Evolutionary conservation across 176 grass and related monocot species (phyloP), one percentile per base, ranked within the genome.

Genomic region (Oryza nivara): DNA sequence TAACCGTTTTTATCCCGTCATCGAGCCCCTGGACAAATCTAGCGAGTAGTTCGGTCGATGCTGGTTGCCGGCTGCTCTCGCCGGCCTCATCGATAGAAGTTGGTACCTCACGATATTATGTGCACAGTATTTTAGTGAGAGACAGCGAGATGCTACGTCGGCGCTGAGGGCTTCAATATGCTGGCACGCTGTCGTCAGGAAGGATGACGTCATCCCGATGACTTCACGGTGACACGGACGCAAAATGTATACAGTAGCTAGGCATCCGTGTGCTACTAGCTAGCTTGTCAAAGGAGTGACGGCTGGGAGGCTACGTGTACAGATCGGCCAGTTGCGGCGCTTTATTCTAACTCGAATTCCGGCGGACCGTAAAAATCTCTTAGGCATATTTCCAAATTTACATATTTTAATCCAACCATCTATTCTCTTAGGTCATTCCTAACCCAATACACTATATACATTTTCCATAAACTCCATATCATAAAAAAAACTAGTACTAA

Each of bases 161-260:
- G 15, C 23, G 14, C 64, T 10, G 16, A 5, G 0, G 49, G 2
- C 17, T 7, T 56, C 4, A 15, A n/a, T 48, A 16, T 71, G 70
- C 40, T 15, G 10, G 3, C 1, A 9, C 2, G 45, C 4, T 68
- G 22, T 0, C 83, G 83, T 90, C 66, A n/a, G 11, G 0, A 0
- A 0, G 0, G 0, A 44, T 90, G 86, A 88, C 81, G 81, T 84
- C 35, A 0, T 0, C 9, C 0, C 0, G 6, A 6, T 88, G 88
- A 90, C 73, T 4, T 90, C 88, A 86, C 0, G 12, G 1, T 65
- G 41, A 64, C 69, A 19, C 20, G 54, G 54, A 63, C 19, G 23
- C 58, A 9, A 58, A 2, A 15, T 58, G 4, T 32, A 32, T 32
- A 28, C 2, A 32, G 30, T 61, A 9, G 40, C 40, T 41, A 61